These are phyloP conservation scores for Aspergillus transmontanensis DNA, from an alignment of 2,329 filamentous ascomycete species.

Conservation along the genomic window DNA sequence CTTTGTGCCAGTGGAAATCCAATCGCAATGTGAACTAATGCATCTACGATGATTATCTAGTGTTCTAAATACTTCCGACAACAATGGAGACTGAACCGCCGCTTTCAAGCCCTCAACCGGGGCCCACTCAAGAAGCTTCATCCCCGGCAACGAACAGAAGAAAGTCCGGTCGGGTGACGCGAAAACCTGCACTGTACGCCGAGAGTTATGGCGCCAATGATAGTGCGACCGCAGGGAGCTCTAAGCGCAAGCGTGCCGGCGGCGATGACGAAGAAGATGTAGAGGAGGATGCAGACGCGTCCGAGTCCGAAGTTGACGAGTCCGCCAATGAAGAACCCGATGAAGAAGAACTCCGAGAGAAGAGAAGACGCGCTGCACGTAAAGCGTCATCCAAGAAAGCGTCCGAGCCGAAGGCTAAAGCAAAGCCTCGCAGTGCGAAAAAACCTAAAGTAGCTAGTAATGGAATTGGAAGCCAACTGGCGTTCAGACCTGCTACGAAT, in stretches of 20 bases:
- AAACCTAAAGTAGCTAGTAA: conserved; percentile 60
- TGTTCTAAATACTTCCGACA: conserved; percentile 7
- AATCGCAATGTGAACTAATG: conserved; percentile 3
- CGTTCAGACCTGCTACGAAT: conserved; percentile 56
- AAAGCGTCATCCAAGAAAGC: conserved; percentile 35
- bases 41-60: not conserved
- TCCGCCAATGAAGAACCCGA: conserved; percentile 43
- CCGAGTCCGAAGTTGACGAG: conserved; percentile 43
- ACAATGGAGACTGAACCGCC: conserved; percentile 28
- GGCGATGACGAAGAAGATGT: conserved; percentile 39
- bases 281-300: conserved; percentile 33
- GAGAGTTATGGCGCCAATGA: conserved; percentile 36
- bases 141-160: conserved; percentile 38
- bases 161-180: conserved; percentile 48
- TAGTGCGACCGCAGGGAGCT: conserved; percentile 28
- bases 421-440: conserved; percentile 48
- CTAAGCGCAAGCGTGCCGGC: conserved; percentile 55
- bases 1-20: not conserved
- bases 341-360: conserved; percentile 54
- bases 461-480: conserved; percentile 50
- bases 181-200: conserved; percentile 47
- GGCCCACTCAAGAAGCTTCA: conserved; percentile 18
- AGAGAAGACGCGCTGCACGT: conserved; percentile 40
- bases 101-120: conserved; percentile 23
- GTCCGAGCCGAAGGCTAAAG: conserved; percentile 43